Percentiles rank a stretch among this genome's conserved stretches.
phyloP scores from a whole-genome alignment of 2,329 filamentous ascomycete genomes.

The Dothideomycetes sp. region DNA sequence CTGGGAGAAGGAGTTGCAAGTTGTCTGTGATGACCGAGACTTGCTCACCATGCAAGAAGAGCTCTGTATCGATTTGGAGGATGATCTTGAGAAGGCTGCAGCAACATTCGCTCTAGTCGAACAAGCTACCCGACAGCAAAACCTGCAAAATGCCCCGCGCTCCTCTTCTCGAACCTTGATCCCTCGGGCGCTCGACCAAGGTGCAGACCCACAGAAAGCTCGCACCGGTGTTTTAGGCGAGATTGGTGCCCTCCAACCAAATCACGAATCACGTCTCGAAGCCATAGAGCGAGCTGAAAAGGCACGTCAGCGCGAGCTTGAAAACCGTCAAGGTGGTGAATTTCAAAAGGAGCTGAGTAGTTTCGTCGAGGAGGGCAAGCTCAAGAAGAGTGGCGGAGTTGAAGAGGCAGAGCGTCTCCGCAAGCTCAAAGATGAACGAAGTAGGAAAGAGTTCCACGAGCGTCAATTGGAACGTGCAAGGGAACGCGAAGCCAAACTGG shows the following conservation, averaged over 20 bases:
- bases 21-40: constrained; percentile 91
- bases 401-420: constrained; percentile 86
- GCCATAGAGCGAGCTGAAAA: constrained; percentile 97
- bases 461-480: constrained; percentile 44
- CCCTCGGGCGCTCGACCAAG: constrained; percentile 29
- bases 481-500: constrained; percentile 23
- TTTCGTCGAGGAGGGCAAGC: constrained; percentile 81
- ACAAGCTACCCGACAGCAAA: constrained; percentile 96
- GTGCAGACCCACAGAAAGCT: constrained; percentile 64
- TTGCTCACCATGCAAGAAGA: constrained; percentile 95
- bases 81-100: constrained; percentile 88
- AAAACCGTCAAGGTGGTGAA: constrained; percentile 61
- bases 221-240: constrained; percentile 90
- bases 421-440: constrained; percentile 76
- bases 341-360: constrained; percentile 75
- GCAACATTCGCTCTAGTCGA: constrained; percentile 93
- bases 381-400: constrained; percentile 93
- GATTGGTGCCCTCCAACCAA: constrained; percentile 84
- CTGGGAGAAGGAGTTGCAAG: constrained; percentile 95
- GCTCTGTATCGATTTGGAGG: constrained; percentile 79
- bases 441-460: constrained; percentile 64
- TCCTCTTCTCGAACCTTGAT: constrained; percentile 12
- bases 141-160: constrained; percentile 51
- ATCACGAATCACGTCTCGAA: constrained; percentile 86
- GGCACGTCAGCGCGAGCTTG: constrained; percentile 78